These are phyloP conservation scores for Didymella pomorum DNA, from an alignment of 2,329 filamentous ascomycete species.

Conservation along the genomic window DNA sequence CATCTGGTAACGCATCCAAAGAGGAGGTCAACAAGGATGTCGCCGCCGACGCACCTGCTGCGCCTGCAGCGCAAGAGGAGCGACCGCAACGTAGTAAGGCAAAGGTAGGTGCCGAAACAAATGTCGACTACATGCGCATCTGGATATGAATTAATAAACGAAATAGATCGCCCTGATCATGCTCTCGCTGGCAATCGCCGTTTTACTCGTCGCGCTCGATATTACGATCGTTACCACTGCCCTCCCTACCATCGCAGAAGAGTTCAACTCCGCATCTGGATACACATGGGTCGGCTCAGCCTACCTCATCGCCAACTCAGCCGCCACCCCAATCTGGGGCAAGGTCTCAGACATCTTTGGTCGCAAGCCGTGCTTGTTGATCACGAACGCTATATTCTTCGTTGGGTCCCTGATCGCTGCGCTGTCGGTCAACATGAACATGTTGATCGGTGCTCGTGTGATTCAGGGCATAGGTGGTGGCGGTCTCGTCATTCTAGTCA, in stretches of 20 bases:
- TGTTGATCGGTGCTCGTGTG: slow-evolving; percentile 68
- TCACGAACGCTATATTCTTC: slow-evolving; percentile 69
- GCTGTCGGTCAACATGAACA: slow-evolving; percentile 64
- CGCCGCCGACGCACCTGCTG: slow-evolving; percentile 15
- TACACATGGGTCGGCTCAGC: slow-evolving; percentile 64
- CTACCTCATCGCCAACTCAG: slow-evolving; percentile 59
- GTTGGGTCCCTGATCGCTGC: slow-evolving; percentile 68
- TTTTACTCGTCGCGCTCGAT: slow-evolving; percentile 68
- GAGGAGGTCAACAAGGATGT: slow-evolving; percentile 13
- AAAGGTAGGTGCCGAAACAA: slow-evolving; percentile 29
- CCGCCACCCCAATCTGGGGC: slow-evolving; percentile 66
- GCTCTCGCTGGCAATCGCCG: slow-evolving; percentile 60
- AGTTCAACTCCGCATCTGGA: slow-evolving; percentile 60
- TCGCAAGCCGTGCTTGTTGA: slow-evolving; percentile 67
- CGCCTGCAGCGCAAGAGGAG: slow-evolving; percentile 26
- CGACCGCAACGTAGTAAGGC: slow-evolving; percentile 46
- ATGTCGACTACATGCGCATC: no score
- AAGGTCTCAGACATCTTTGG: slow-evolving; percentile 74
- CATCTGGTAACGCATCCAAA: not conserved
- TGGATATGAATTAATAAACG: no score
- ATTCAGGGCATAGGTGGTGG: slow-evolving; percentile 71
- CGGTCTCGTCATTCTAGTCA: slow-evolving; percentile 69
- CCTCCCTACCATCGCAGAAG: slow-evolving; percentile 65
- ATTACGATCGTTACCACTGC: slow-evolving; percentile 71
- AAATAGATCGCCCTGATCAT: slow-evolving; percentile 57